Base-by-base conservation (phyloP, 2,329 filamentous ascomycete species). In the Cyphellophora attinorum region DNA sequence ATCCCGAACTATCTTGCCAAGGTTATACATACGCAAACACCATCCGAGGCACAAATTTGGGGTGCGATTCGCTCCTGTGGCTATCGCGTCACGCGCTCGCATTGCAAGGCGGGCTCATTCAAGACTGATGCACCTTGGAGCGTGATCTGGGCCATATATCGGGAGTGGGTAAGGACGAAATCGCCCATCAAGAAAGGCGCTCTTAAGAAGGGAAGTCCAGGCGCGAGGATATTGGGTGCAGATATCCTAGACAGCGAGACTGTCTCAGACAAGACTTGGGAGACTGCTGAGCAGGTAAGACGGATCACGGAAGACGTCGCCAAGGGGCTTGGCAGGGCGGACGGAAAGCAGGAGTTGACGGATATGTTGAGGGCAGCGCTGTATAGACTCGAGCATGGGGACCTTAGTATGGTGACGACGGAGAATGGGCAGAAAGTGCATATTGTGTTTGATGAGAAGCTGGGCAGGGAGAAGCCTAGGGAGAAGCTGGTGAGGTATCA, bases 81-180 rank as follows among this genome's bases (percentile, higher is more conserved):
- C 5, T 96, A 93, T 54, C 71, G 73, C 29, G 82, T 82, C 3
- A 84, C 84, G 1, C 76, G 89, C 50, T 93, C 84, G 48, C 91
- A 98, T 58, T 85, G 85, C 49, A 85, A 86, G 47, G 73, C 85
- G 0, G 89, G 88, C 16, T 91, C 84, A 51, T 78, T 96, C 59
- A 93, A 93, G 64, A 96, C 91, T 0, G 78, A 96, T 58, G 91
- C 91, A 11, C 84, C 88, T 0, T 98, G 86, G 86, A 68, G 68
- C 4, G 78, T 85, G 0, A 73, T 98, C 31, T 96, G 91, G 88
- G 82, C 93, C 54, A 67, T 96, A 17, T 91, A 96, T 76, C 73
- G 84, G 16, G 86, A 94, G 59, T 98, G 86, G 85, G 75, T 83
- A 11, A 74, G 80, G 15, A 85, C 93, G 54, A 82, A 80, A 50